Percentiles rank a stretch among this genome's conserved stretches.
phyloP scores from a whole-genome alignment of 768 basidiomycete genomes.

The Sistotremastrum suecicum region DNA sequence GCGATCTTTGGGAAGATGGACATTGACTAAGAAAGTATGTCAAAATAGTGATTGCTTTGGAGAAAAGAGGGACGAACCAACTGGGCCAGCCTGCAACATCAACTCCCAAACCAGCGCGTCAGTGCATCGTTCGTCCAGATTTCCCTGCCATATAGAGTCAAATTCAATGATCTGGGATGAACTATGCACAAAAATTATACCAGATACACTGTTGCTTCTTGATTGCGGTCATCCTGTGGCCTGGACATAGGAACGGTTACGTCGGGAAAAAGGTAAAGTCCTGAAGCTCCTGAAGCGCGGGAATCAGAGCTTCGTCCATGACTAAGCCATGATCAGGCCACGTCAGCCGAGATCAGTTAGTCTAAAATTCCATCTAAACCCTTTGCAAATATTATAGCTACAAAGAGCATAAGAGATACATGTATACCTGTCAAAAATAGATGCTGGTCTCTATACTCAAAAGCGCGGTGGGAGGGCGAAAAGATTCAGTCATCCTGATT shows the following conservation, averaged over 20 bases:
- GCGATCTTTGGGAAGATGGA: slow-evolving; percentile 95
- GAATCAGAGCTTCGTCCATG: no score
- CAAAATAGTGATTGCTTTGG: neutral
- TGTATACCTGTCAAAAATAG: no score
- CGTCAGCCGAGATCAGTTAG: slow-evolving; percentile 12
- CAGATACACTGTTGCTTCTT: slow-evolving; percentile 83
- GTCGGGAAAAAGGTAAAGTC: slow-evolving; percentile 8
- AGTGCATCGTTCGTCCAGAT: slow-evolving; percentile 87
- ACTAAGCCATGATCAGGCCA: slow-evolving; percentile 15
- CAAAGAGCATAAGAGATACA: no score
- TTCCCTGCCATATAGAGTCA: slow-evolving; percentile 45
- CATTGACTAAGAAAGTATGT: slow-evolving; percentile 51
- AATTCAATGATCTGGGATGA: no score
- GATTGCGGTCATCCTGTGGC: slow-evolving; percentile 80
- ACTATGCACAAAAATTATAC: slow-evolving; percentile 20
- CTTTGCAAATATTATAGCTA: slow-evolving; percentile 10
- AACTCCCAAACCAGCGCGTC: slow-evolving; percentile 96
- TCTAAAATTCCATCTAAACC: slow-evolving; percentile 10
- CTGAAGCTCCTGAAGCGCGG: slow-evolving; percentile 10
- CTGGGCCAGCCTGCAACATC: slow-evolving; percentile 98
- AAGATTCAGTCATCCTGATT: no score
- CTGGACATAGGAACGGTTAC: slow-evolving; percentile 32
- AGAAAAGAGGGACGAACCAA: slow-evolving; percentile 47
- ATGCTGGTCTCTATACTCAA: no score
- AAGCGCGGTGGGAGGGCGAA: no score